Evolutionary conservation across 2,329 filamentous ascomycete genomes (phyloP), one percentile per base, ranked within the genome.

Genomic region (Myotisia sp.): DNA sequence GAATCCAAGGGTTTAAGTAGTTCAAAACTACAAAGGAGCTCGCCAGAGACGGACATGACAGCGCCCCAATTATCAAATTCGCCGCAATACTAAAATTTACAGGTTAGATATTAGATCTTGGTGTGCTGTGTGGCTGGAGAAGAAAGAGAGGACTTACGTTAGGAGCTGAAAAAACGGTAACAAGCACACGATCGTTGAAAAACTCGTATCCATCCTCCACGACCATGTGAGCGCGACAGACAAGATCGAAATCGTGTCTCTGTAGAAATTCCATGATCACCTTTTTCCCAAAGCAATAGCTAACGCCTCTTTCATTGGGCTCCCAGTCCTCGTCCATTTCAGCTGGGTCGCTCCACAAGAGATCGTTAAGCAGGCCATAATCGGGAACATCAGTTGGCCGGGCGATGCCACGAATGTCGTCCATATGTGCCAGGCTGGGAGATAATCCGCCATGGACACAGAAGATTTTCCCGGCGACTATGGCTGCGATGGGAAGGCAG

Each of bases 31-130:
- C 90, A 98, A 1, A 98, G 72, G 34, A 98, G 63, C 57, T 95
- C 90, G 9, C 74, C 74, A 1, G 85, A 94, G 14, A 98, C 90
- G 2, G 87, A 93, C 90, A 98, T 98, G 45, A 95, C 86, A 9
- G 90, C 90, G 13, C 90, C 90, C 84, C 90, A 95, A 44, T 98
- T 98, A 55, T 98, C 90, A 46, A 98, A 98, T 58, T 98, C 90
- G 45, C 90, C 90, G 50, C 90, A 98, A 53, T 98, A 95, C 82
- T 92, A 23, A 29, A 37, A 14, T n/a, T n/a, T n/a, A 12, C 7
- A 32, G n/a, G 44, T 23, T 22, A 26, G 14, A 14, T 8, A 26
- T 13, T 23, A 31, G 9, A 29, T 26, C 16, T 33, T 36, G 24
- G 21, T 19, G 17, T 4, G n/a, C n/a, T n/a, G n/a, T n/a, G n/a